These are phyloP conservation scores for Pluteus cervinus DNA, from an alignment of 768 basidiomycete genomes.

Conservation along the genomic window DNA sequence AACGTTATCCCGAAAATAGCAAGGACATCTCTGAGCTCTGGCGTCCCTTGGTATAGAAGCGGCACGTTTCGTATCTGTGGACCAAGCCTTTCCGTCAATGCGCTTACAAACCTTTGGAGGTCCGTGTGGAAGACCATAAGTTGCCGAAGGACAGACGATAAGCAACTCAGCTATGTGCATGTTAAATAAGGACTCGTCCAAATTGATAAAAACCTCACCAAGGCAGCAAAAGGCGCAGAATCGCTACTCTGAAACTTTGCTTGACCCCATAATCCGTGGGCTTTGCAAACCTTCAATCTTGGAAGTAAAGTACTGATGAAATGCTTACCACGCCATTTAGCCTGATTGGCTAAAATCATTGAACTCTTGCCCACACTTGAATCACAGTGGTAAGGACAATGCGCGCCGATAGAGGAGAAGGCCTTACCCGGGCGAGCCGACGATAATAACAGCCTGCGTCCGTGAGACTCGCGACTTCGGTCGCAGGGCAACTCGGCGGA, in stretches of 20 bases:
- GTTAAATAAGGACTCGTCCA: not conserved
- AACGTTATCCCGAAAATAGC: conserved; percentile 46
- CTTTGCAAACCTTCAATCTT: conserved; percentile 18
- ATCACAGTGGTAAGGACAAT: conserved; percentile 3
- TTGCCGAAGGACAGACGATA: conserved; percentile 68
- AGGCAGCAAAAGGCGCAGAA: conserved; percentile 62
- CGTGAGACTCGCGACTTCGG: conserved; percentile 36
- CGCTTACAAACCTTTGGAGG: conserved; percentile 56
- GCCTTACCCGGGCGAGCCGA: conserved; percentile 58
- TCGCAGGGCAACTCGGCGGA: conserved; percentile 39
- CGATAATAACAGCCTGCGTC: conserved; percentile 56
- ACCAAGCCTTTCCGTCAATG: conserved; percentile 54
- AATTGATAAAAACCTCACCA: conserved; percentile 31
- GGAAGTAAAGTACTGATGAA: not conserved
- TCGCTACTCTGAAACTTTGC: conserved; percentile 65
- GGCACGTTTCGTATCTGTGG: conserved; percentile 67
- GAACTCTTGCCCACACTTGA: conserved; percentile 69
- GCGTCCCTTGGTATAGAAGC: conserved; percentile 64
- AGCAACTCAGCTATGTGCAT: conserved; percentile 45
- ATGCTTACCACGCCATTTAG: conserved; percentile 59
- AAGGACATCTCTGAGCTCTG: conserved; percentile 62
- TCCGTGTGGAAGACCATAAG: conserved; percentile 71
- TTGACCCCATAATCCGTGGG: conserved; percentile 72
- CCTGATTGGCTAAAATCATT: conserved; percentile 62
- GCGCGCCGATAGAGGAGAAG: not conserved